A percentile compares a stretch with the other conserved stretches of the same genome.
These are phyloP conservation scores for Boletus mariae DNA, from an alignment of 1,284 basidiomycete genomes.

Conservation along the genomic window DNA sequence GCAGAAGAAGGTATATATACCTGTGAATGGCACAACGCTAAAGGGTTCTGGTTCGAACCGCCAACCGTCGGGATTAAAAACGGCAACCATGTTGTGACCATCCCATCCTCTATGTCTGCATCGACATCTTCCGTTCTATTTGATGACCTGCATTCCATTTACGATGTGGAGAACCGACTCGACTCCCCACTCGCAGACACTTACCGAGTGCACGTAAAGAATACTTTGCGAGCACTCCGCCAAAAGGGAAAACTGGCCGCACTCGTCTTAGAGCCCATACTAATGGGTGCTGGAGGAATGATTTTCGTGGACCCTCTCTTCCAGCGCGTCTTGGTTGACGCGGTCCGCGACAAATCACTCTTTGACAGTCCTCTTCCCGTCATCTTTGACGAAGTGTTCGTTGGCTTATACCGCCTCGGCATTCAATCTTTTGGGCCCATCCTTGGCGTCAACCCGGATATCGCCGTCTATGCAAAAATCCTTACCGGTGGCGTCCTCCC, in stretches of 20 bases:
- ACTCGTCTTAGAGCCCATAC: constrained; percentile 86
- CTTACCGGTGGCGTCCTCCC: constrained; percentile 93
- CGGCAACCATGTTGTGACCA: constrained; percentile 55
- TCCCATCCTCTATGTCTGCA: constrained; percentile 52
- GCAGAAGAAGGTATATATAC: constrained; percentile 89
- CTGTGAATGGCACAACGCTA: constrained; percentile 94
- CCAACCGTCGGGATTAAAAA: constrained; percentile 72
- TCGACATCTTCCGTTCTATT: constrained; percentile 28
- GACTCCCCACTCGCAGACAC: constrained; percentile 55
- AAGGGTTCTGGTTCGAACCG: constrained; percentile 92
- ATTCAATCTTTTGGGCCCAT: constrained; percentile 61
- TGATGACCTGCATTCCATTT: constrained; percentile 60
- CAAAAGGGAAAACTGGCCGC: constrained; percentile 54
- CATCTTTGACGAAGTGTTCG: constrained; percentile 96
- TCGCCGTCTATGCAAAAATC: constrained; percentile 91
- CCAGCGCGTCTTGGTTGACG: constrained; percentile 84
- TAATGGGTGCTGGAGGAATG: constrained; percentile 97
- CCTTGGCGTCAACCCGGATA: constrained; percentile 77
- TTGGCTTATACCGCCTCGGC: constrained; percentile 86
- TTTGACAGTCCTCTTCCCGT: constrained; percentile 68
- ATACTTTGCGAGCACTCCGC: constrained; percentile 51
- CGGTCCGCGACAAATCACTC: constrained; percentile 54
- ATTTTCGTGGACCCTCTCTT: constrained; percentile 96
- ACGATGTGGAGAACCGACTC: constrained; percentile 69
- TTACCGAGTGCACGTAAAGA: constrained; percentile 64